Evolutionary conservation across 2,329 filamentous ascomycete genomes (phyloP).

Genomic region (Penicillium freii): DNA sequence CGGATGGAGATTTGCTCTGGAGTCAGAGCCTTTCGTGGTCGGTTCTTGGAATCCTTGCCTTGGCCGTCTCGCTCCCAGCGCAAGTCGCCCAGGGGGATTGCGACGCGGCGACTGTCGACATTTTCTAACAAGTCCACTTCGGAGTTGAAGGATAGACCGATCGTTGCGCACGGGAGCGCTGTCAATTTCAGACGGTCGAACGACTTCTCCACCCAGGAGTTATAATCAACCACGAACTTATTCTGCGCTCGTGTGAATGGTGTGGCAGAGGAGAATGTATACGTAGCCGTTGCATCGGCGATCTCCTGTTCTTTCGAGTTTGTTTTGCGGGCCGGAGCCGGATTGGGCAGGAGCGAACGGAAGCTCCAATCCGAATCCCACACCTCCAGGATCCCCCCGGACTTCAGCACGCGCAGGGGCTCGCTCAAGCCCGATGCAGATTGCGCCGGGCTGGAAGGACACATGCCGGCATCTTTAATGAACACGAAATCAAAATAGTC

Average conservation of each 20-base stretch:
- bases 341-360: constrained; percentile 77
- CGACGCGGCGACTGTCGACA: constrained; percentile 71
- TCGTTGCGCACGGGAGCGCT: constrained; percentile 72
- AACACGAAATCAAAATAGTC: constrained; percentile 85
- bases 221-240: constrained; percentile 77
- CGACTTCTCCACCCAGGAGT: constrained; percentile 74
- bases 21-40: constrained; percentile 54
- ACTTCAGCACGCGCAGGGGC: constrained; percentile 70
- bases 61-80: constrained; percentile 76
- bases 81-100: constrained; percentile 80
- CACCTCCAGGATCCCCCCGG: constrained; percentile 77
- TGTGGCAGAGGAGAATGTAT: constrained; percentile 77
- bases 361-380: constrained; percentile 88
- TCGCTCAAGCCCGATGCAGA: constrained; percentile 65
- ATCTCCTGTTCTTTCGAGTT: constrained; percentile 62
- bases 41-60: constrained; percentile 33
- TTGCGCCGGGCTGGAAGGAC: constrained; percentile 56
- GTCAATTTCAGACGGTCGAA: constrained; percentile 69
- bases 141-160: constrained; percentile 74
- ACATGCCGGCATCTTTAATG: constrained; percentile 76
- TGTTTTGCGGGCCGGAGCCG: constrained; percentile 57
- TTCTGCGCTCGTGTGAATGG: constrained; percentile 79
- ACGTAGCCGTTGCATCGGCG: constrained; percentile 71
- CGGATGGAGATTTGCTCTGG: constrained; percentile 70
- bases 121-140: constrained; percentile 71